Conservation (phyloP, 2,329 filamentous ascomycete species). For the Exophiala calicioides region DNA sequence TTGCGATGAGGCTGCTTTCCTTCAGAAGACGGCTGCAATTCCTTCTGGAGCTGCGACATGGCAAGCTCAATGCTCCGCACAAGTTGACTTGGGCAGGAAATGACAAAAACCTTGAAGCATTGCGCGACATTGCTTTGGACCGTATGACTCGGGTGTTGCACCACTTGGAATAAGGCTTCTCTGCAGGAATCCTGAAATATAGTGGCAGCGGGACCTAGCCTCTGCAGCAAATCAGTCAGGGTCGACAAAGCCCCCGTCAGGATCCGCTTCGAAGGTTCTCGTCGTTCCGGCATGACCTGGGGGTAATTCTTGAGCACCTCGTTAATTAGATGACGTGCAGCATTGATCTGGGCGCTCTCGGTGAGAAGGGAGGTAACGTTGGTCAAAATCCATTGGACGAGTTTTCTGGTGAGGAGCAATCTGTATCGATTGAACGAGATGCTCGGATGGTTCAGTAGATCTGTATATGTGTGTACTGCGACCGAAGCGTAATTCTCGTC, state of each 20-base stretch:
- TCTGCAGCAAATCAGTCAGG: constrained; percentile 73
- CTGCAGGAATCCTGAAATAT: constrained; percentile 78
- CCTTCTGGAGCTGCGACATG: constrained; percentile 90
- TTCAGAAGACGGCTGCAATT: constrained; percentile 63
- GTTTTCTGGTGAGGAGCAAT: constrained; percentile 78
- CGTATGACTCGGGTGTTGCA: constrained; percentile 93
- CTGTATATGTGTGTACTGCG: constrained; percentile 74
- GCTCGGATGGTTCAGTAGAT: constrained; percentile 73
- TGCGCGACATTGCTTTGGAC: constrained; percentile 88
- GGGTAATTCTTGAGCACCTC: constrained; percentile 92
- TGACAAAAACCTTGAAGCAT: constrained; percentile 81
- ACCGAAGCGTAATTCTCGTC: constrained; percentile 81
- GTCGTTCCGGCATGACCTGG: constrained; percentile 79
- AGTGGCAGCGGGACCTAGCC: constrained; percentile 78
- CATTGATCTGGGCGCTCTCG: constrained; percentile 83
- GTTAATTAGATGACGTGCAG: constrained; percentile 79
- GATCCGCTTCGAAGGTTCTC: constrained; percentile 85
- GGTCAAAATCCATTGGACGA: constrained; percentile 78
- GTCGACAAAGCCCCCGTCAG: constrained; percentile 78
- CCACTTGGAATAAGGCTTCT: constrained; percentile 82
- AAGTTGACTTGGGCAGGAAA: constrained; percentile 89
- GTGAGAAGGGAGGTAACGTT: constrained; percentile 80
- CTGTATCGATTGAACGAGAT: constrained; percentile 86
- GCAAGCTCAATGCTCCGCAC: constrained; percentile 89
- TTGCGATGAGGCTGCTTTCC: constrained; percentile 68